A percentile compares a stretch with the other conserved stretches of the same genome.
These are phyloP conservation scores for Apiospora rasikravindrae DNA, from an alignment of 2,329 filamentous ascomycete species.

Conservation along the genomic window DNA sequence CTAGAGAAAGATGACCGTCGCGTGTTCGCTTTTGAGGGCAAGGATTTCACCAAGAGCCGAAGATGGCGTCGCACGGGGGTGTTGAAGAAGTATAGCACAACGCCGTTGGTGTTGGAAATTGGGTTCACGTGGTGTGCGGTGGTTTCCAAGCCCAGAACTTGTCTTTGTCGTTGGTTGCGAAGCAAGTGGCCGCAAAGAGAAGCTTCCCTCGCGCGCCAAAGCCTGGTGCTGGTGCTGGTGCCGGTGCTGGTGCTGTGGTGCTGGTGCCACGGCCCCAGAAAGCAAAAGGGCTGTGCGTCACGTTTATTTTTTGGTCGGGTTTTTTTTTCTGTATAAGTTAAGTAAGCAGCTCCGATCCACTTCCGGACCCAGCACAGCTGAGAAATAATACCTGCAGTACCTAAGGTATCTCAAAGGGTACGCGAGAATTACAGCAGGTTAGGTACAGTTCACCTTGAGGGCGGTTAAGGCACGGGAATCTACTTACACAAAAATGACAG, in stretches of 20 bases:
- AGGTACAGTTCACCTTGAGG: neutral
- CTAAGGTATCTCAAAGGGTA: constrained; percentile 5
- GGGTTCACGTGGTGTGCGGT: constrained; percentile 12
- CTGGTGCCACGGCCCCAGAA: neutral
- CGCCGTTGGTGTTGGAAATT: constrained; percentile 10
- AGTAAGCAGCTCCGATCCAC: constrained; percentile 31
- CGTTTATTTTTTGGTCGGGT: neutral
- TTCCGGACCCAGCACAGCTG: constrained; percentile 26
- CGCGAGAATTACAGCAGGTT: neutral
- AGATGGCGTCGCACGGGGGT: neutral
- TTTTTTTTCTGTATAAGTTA: neutral
- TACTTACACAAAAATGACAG: neutral
- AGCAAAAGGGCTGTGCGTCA: constrained; percentile 18
- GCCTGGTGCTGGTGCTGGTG: neutral
- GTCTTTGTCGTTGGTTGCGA: constrained; percentile 15
- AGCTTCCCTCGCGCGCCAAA: constrained; percentile 10
- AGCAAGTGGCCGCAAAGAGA: constrained; percentile 10
- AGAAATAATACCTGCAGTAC: neutral
- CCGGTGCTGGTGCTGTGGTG: neutral
- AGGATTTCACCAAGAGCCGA: neutral
- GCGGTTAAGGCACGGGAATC: neutral
- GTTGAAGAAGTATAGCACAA: neutral
- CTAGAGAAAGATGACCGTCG: neutral
- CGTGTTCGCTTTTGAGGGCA: constrained; percentile 9
- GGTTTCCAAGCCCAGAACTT: neutral